A percentile compares a stretch with the other conserved stretches of the same genome.
Conservation (phyloP, 805 yeast genomes). For the Teunomyces barrocoloradensis region DNA sequence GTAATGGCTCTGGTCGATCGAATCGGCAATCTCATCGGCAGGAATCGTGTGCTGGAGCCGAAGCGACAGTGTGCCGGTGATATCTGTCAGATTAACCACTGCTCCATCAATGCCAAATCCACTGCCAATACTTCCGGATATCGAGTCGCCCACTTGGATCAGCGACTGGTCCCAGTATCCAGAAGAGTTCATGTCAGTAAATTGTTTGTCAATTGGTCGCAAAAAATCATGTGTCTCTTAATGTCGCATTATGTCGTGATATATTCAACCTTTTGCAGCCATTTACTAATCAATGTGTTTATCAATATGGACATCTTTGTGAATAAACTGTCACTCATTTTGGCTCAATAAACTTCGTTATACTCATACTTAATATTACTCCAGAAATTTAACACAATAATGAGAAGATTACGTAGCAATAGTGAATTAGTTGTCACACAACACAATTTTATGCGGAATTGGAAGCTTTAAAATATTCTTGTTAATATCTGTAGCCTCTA, state of each 20-base stretch:
- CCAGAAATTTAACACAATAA: no score
- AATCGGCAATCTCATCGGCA: slow-evolving; percentile 28
- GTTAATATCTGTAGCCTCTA: no score
- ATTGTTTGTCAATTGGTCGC: neutral
- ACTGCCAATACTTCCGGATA: slow-evolving; percentile 5
- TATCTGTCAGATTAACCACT: neutral
- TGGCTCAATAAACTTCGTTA: no score
- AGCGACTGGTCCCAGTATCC: slow-evolving; percentile 24
- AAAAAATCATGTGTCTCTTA: neutral
- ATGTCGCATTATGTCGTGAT: neutral
- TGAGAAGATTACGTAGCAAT: no score
- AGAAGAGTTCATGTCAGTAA: slow-evolving; percentile 21
- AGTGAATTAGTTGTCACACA: no score
- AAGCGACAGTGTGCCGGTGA: slow-evolving; percentile 18
- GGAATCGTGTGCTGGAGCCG: slow-evolving; percentile 29
- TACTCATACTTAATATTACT: no score
- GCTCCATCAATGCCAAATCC: neutral
- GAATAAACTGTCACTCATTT: no score
- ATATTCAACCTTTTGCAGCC: neutral
- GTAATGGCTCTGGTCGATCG: slow-evolving; percentile 14
- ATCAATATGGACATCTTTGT: neutral
- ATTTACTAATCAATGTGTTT: neutral
- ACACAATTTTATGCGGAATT: no score
- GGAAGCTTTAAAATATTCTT: no score
- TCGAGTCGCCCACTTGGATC: slow-evolving; percentile 1